These are phyloP conservation scores for Fusarium setosum DNA, from an alignment of 2,329 filamentous ascomycete genomes.

Conservation along the genomic window DNA sequence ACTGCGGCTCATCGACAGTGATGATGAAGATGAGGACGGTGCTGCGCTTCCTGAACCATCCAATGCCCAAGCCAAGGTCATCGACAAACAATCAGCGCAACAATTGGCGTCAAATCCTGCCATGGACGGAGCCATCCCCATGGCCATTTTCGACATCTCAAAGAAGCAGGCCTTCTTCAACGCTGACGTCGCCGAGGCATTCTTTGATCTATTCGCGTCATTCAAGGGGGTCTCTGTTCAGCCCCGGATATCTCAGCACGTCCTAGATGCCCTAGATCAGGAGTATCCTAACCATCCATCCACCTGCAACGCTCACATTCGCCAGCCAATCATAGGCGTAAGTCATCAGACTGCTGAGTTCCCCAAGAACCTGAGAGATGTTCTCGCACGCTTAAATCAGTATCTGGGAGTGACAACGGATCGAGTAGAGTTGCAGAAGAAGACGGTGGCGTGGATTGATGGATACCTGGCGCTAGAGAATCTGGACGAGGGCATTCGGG, in stretches of 20 bases:
- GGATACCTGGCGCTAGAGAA: constrained; percentile 59
- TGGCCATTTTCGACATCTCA: constrained; percentile 90
- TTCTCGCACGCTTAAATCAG: constrained; percentile 71
- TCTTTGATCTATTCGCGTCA: constrained; percentile 82
- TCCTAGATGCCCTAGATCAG: constrained; percentile 73
- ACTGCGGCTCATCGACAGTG: constrained; percentile 55
- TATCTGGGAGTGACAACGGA: constrained; percentile 59
- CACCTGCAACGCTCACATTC: constrained; percentile 77
- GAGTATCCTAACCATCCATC: constrained; percentile 69
- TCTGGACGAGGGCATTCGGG: constrained; percentile 66
- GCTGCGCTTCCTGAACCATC: constrained; percentile 59
- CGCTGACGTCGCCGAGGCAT: constrained; percentile 74
- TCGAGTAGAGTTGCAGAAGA: constrained; percentile 57
- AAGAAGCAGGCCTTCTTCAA: constrained; percentile 81
- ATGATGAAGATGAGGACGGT: constrained; percentile 58
- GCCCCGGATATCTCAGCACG: constrained; percentile 76
- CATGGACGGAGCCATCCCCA: constrained; percentile 90
- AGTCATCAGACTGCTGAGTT: constrained; percentile 75
- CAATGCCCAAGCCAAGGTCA: constrained; percentile 54
- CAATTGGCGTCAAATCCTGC: constrained; percentile 81
- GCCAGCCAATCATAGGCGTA: constrained; percentile 75
- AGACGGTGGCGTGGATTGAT: constrained; percentile 66
- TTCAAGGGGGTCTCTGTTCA: constrained; percentile 77
- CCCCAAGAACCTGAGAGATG: constrained; percentile 74
- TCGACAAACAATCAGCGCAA: constrained; percentile 57